These are phyloP conservation scores for Aureobasidium leucospermi DNA, from an alignment of 2,329 filamentous ascomycete genomes.

Conservation along the genomic window DNA sequence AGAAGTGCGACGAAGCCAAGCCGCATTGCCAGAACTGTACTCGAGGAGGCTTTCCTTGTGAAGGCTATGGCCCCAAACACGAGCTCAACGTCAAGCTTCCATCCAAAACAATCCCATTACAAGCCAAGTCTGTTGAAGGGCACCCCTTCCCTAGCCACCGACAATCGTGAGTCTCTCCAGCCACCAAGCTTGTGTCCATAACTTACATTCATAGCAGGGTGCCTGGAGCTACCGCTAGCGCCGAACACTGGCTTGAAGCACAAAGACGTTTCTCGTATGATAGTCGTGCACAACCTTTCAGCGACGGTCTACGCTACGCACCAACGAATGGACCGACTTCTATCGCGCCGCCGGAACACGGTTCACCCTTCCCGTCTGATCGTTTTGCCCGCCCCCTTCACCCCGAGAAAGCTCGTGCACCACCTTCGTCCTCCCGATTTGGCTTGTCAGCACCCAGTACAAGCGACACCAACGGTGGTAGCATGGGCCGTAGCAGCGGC, in stretches of 20 bases:
- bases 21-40: conserved; percentile 90
- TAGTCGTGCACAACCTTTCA: neutral
- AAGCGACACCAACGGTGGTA: conserved; percentile 1
- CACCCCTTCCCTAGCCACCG: neutral
- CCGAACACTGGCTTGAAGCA: neutral
- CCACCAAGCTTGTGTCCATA: too few species aligned
- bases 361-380: neutral
- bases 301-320: neutral
- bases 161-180: neutral
- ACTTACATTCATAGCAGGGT: neutral
- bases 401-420: neutral
- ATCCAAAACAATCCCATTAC: conserved; percentile 1
- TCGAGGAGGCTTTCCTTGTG: conserved; percentile 82
- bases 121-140: neutral
- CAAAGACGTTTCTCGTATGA: conserved; percentile 1
- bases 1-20: conserved; percentile 94
- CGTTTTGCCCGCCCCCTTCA: neutral
- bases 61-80: conserved; percentile 61
- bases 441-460: neutral
- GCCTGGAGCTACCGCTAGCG: neutral
- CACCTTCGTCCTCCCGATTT: neutral
- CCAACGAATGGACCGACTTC: neutral
- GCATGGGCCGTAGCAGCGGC: neutral
- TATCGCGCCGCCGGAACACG: neutral
- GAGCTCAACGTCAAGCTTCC: conserved; percentile 5